Evolutionary conservation across 1,139 yeast genomes (phyloP).

Genomic region (Taphrina deformans): DNA sequence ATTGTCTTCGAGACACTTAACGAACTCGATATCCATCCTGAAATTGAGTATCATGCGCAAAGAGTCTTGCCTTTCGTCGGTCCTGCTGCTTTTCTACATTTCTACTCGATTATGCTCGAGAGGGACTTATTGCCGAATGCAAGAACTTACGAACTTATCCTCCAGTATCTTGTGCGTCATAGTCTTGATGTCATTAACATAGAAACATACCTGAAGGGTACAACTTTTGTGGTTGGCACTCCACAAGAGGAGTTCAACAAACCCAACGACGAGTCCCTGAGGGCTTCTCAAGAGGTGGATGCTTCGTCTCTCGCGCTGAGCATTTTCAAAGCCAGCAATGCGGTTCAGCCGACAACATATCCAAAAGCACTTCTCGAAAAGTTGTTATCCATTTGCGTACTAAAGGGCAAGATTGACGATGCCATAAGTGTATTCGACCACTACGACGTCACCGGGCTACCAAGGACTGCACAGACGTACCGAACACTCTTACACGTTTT

Average conservation of each 20-base stretch:
- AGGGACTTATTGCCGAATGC: slow-evolving; percentile 1
- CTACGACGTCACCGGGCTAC: neutral
- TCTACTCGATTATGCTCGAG: slow-evolving; percentile 26
- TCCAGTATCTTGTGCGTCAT: neutral
- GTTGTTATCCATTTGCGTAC: neutral
- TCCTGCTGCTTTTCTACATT: neutral
- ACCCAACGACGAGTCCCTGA: neutral
- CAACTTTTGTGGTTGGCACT: neutral
- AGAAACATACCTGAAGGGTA: neutral
- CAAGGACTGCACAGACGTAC: slow-evolving; percentile 18
- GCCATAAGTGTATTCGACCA: slow-evolving; percentile 16
- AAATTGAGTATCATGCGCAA: neutral
- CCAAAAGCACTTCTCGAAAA: neutral
- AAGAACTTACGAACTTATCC: neutral
- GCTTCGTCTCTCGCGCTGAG: slow-evolving; percentile 3
- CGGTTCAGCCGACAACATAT: neutral
- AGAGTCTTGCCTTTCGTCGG: neutral
- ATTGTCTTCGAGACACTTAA: neutral
- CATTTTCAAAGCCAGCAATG: slow-evolving; percentile 15
- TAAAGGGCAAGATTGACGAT: slow-evolving; percentile 4
- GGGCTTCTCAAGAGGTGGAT: neutral
- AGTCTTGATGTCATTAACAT: neutral
- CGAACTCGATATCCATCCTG: neutral
- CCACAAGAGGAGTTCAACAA: slow-evolving; percentile 11
- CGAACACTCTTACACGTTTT: slow-evolving; percentile 33